Evolutionary conservation across 306 rosid genomes (phyloP), one percentile per base, ranked within the genome.

Genomic region (Quercus bicolor): DNA sequence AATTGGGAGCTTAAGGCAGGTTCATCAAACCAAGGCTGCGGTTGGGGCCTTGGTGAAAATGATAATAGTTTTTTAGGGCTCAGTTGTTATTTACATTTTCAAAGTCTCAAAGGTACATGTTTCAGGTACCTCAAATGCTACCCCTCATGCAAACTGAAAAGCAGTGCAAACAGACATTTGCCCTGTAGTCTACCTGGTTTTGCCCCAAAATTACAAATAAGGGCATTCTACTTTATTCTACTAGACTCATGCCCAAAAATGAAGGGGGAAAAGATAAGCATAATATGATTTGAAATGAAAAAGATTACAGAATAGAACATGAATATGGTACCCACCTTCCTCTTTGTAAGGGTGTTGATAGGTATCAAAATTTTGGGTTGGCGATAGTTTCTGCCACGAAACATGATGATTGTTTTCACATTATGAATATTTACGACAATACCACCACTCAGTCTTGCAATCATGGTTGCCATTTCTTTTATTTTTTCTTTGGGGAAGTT

Each of bases 371-470:
- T 93, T 86, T 95, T 91, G 21, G 99, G 98, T 75, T 95, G 99
- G 61, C 99, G 96, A 77, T 95, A 95, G 78, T 95, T 95, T 83
- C 99, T 88, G 68, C 98, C 99, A 68, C 96, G 98, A 76, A 92
- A 95, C 99, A 95, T 95, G 73, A 95, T 95, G 86, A 95, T 89
- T 78, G 99, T 95, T 86, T 95, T 95, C 80, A 89, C 92, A 51
- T 93, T 86, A 76, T 95, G 99, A 75, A 90, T 71, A 72, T 95
- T 95, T 72, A 93, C 77, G 75, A 93, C 98, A 48, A 95, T 87
- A 61, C 99, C 99, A 68, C 99, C 99, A 84, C 99, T 93, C 65
- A 95, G 85, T 81, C 97, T 93, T 28, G 98, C 99, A 86, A 95
- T 81, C 98, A 95, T 93, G 78, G 90, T 65, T 5, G 99, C 96